Conservation (phyloP, 441 rosid genomes). For the Adansonia rubrostipa region DNA sequence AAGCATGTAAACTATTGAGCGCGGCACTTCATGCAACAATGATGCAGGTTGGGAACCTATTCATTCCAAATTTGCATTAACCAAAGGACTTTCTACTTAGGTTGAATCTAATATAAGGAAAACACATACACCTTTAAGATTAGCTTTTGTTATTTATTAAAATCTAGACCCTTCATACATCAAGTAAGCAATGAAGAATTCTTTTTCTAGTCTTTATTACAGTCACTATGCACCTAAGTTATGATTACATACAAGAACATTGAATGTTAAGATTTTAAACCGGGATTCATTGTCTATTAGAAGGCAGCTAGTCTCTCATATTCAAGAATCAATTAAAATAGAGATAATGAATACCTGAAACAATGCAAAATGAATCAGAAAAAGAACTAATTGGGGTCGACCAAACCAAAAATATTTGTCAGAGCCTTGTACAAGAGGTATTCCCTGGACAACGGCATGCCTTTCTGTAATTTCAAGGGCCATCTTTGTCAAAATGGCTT, state of each 20-base stretch:
- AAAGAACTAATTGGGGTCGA: constrained; percentile 73
- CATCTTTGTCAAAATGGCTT: constrained; percentile 78
- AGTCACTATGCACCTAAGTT: not conserved
- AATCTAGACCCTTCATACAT: not conserved
- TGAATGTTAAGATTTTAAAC: not conserved
- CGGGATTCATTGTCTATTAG: not conserved
- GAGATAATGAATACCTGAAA: constrained; percentile 65
- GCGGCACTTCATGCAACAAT: not conserved
- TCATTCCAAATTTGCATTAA: not conserved
- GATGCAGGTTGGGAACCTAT: not conserved
- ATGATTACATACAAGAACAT: not conserved
- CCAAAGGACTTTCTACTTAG: not conserved
- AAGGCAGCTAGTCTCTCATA: constrained; percentile 3
- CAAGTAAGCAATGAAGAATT: not conserved
- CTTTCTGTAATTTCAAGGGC: constrained; percentile 78
- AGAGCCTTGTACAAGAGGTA: constrained; percentile 89
- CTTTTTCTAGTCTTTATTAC: not conserved
- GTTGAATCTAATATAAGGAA: not conserved
- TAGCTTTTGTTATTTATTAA: constrained; percentile 2
- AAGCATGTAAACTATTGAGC: not conserved
- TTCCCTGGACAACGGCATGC: constrained; percentile 94
- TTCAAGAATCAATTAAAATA: constrained; percentile 8
- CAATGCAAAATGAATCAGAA: constrained; percentile 83
- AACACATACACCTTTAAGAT: not conserved
- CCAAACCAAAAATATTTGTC: constrained; percentile 87